Percentiles rank a stretch among this genome's conserved stretches.
Evolutionary conservation across 257 asterid genomes (phyloP).

Genomic region (Solanum microdontum): DNA sequence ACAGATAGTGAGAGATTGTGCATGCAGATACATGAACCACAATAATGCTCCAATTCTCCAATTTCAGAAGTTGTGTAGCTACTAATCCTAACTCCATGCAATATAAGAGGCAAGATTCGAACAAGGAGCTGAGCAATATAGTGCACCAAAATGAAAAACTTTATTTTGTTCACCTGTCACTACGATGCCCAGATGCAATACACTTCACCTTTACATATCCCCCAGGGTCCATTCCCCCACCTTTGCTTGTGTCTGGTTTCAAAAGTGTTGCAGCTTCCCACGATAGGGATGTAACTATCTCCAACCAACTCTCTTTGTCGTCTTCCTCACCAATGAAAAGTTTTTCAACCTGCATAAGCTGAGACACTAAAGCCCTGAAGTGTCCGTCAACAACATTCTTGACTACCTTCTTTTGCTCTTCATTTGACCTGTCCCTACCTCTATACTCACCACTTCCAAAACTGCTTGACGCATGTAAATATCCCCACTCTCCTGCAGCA

Average conservation of each 20-base stretch:
- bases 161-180: slow-evolving; percentile 53
- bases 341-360: slow-evolving; percentile 91
- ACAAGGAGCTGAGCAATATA: background rate
- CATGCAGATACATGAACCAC: background rate
- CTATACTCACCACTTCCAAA: slow-evolving; percentile 79
- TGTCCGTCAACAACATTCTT: slow-evolving; percentile 87
- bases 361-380: slow-evolving; percentile 86
- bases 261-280: slow-evolving; percentile 95
- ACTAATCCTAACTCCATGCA: background rate
- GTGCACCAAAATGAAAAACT: background rate
- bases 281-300: slow-evolving; percentile 71
- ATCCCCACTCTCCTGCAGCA: slow-evolving; percentile 87
- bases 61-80: background rate
- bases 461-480: slow-evolving; percentile 48
- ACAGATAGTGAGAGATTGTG: background rate
- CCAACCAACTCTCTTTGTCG: slow-evolving; percentile 83
- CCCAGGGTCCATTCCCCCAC: slow-evolving; percentile 98
- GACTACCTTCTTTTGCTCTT: slow-evolving; percentile 68
- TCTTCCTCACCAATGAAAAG: slow-evolving; percentile 59
- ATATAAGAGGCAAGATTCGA: background rate
- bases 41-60: background rate
- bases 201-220: slow-evolving; percentile 92
- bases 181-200: slow-evolving; percentile 77
- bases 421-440: slow-evolving; percentile 74
- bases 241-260: slow-evolving; percentile 84